Base-by-base conservation (phyloP, 352 stramenopile species). In the Phytophthora niederhauseri region DNA sequence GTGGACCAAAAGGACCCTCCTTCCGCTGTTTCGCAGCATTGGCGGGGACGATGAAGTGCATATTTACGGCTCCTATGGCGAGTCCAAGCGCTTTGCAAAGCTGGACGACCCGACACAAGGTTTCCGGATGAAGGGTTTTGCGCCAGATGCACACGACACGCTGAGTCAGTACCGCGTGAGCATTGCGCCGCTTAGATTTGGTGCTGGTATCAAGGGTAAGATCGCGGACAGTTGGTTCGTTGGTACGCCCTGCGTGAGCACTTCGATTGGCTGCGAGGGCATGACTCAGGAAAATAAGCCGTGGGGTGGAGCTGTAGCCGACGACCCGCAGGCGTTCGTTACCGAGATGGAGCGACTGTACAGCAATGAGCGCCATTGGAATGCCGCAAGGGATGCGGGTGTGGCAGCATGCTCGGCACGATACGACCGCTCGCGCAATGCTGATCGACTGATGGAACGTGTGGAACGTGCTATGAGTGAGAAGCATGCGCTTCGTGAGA, bases 151-250 rank as follows among this genome's bases (percentile, higher is more conserved):
- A 5, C 78, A 97, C 59, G 72, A 87, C 8, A 96, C 72, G 6
- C 69, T 97, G 38, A 74, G 81, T 14, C 61, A 69, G 53, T 91
- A 95, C 57, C 76, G 87, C 11, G 64, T 98, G 5, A 85, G 90
- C 9, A 78, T 98, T 34, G 94, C 95, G 30, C 95, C 95, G 6
- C 73, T 98, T 58, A 88, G 95, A 6, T 98, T 96, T 78, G 95
- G 95, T 28, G 94, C 94, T 2, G 95, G 95, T 2, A 97, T 98
- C 65, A 98, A 98, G 71, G 95, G 95, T 20, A 98, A 98, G 72
- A 98, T 98, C 61, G 82, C 94, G 2, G 94, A 98, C 68, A 91
- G 91, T 67, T 98, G 95, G 95, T 87, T 85, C 34, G 84, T 84
- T 57, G 92, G 93, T 4, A 95, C 92, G 41, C 95, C 95, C 1